Conservation (phyloP, 352 stramenopile species). For the Phytophthora ramorum region DNA sequence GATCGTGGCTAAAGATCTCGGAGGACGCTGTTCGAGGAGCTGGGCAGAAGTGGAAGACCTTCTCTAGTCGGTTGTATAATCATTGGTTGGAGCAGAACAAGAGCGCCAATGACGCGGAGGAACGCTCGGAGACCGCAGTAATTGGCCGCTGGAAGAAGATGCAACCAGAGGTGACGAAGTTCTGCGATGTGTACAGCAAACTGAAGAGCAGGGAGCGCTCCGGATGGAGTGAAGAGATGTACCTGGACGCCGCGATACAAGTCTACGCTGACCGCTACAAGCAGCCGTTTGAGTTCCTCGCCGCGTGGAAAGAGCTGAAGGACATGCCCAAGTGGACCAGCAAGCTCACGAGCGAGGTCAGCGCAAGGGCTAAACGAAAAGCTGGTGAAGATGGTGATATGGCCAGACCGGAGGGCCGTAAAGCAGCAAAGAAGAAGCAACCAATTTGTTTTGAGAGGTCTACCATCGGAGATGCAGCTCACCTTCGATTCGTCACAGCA, state of each 20-base stretch:
- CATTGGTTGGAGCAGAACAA: constrained; percentile 11
- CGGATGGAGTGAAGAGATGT: constrained; percentile 18
- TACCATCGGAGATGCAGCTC: not conserved
- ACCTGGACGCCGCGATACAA: constrained; percentile 1
- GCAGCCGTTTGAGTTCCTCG: constrained; percentile 18
- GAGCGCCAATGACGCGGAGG: not conserved
- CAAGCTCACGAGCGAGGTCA: not conserved
- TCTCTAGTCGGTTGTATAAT: not conserved
- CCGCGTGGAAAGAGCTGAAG: constrained; percentile 18
- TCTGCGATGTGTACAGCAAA: constrained; percentile 5
- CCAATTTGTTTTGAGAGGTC: no score
- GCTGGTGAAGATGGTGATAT: not conserved
- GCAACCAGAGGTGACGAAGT: constrained; percentile 12
- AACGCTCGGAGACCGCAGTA: not conserved
- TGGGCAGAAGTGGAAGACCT: constrained; percentile 13
- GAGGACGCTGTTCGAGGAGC: not conserved
- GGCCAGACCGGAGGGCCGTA: not conserved
- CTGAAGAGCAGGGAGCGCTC: constrained; percentile 11
- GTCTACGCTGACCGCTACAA: constrained; percentile 12
- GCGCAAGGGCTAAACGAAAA: not conserved
- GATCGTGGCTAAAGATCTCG: constrained; percentile 1
- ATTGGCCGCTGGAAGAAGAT: constrained; percentile 9
- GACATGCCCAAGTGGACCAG: constrained; percentile 13
- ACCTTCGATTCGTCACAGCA: constrained; percentile 2
- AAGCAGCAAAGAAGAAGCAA: not conserved